phyloP scores from a whole-genome alignment of 2,329 filamentous ascomycete genomes.

The Bipolaris victoriae region DNA sequence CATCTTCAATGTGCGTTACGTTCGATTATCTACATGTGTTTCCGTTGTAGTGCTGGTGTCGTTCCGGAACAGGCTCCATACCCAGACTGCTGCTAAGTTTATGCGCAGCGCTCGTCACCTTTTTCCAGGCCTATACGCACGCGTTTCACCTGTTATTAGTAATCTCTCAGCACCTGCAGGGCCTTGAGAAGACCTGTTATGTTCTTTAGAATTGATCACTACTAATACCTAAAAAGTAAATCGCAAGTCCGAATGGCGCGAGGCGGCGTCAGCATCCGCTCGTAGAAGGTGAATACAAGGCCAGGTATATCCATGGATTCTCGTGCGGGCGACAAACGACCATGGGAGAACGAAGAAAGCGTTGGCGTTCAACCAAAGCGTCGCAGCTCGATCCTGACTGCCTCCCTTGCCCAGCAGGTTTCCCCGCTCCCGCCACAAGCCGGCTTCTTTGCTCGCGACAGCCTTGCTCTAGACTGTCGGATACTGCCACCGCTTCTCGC shows the following conservation, averaged over 20 bases:
- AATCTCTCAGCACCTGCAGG: conserved; percentile 27
- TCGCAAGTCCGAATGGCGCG: conserved; percentile 34
- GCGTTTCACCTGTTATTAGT: conserved; percentile 21
- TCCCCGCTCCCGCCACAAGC: conserved; percentile 39
- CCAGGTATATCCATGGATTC: conserved; percentile 38
- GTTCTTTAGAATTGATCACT: conserved; percentile 14
- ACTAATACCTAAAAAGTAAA: conserved; percentile 16
- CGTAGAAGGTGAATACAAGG: conserved; percentile 13
- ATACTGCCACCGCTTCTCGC: conserved; percentile 34
- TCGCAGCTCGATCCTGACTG: conserved; percentile 20
- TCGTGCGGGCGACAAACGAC: conserved; percentile 37
- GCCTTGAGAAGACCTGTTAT: conserved; percentile 16
- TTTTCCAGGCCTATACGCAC: conserved; percentile 16
- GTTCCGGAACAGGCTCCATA: neutral
- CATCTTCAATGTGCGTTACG: conserved; percentile 1
- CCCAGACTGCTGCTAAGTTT: conserved; percentile 21
- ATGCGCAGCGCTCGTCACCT: conserved; percentile 11
- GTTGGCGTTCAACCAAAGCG: conserved; percentile 25
- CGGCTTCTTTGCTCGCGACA: conserved; percentile 32
- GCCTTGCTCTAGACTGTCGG: conserved; percentile 24
- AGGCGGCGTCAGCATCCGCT: conserved; percentile 22
- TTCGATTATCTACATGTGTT: conserved; percentile 6
- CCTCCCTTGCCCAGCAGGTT: conserved; percentile 18
- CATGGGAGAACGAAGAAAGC: conserved; percentile 38
- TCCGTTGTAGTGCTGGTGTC: conserved; percentile 2